Evolutionary conservation across 805 yeast genomes (phyloP), one percentile per base, ranked within the genome.

Genomic region (Saccharomycopsis sp.): DNA sequence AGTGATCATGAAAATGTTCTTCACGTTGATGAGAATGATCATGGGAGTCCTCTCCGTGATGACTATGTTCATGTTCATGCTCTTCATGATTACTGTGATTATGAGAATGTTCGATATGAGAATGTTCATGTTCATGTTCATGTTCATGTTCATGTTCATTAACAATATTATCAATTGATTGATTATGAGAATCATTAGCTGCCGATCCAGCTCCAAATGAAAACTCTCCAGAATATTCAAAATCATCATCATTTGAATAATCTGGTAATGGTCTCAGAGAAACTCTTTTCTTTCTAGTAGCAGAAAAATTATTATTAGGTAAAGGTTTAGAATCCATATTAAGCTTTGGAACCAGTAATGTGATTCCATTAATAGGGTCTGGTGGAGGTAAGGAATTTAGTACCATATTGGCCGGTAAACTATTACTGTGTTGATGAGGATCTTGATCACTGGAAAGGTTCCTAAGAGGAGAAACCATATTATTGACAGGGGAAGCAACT

Each of bases 1-100:
- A 79, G 74, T 49, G 44, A 56, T 0, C 72, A 67, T 41, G 28
- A 44, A 2, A 39, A n/a, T n/a, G n/a, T 54, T 3, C 61, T 53
- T 27, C 77, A 73, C 46, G 45, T 57, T 1, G 71, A 67, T 49
- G 44, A 56, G 0, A 72, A 67, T 49, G 44, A 56, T 0, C 72
- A 67, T 41, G 28, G 42, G 1, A 37, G 10, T 13, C 23, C 12
- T 10, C 17, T 10, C 21, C 35, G 14, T 19, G 14, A 17, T 21
- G 44, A 49, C 2, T 63, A 63, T 40, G 37, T 49, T 2, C 61
- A 59, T 42, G 46, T 47, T 4, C 55, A 56, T 29, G 37, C 38
- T 21, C 56, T 52, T 38, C 45, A 50, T 18, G 60, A 59, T 34
- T 48, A 21, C 27, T 37, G 29, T 31, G 47, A 10, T 29, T 34